Conservation (phyloP, 2,329 filamentous ascomycete genomes). For the Neofusicoccum cordaticola region DNA sequence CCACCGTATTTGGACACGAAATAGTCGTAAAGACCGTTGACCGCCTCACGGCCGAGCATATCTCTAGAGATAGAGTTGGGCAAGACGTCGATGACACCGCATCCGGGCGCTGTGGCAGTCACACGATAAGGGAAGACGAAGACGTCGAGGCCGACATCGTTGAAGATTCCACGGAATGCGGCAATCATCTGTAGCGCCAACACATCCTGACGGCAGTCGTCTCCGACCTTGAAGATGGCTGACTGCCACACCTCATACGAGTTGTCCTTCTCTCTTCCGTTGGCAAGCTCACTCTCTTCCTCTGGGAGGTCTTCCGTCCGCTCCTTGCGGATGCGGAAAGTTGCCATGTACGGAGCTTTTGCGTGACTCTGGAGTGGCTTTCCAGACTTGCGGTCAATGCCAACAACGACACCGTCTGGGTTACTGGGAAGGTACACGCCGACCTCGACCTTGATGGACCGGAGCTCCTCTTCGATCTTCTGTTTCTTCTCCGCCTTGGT, state of each 20-base stretch:
- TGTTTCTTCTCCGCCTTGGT: constrained; percentile 97
- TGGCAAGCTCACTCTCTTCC: constrained; percentile 43
- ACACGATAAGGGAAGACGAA: constrained; percentile 97
- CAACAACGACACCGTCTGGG: constrained; percentile 93
- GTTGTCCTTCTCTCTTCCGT: constrained; percentile 37
- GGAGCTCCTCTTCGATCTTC: constrained; percentile 97
- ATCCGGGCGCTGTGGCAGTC: constrained; percentile 93
- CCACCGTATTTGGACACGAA: constrained; percentile 97
- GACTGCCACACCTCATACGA: constrained; percentile 97
- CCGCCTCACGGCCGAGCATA: constrained; percentile 96
- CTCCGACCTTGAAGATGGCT: constrained; percentile 98
- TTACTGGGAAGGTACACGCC: constrained; percentile 97
- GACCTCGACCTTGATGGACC: constrained; percentile 94
- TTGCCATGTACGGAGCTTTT: constrained; percentile 98
- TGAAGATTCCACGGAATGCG: constrained; percentile 95
- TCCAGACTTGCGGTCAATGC: constrained; percentile 95
- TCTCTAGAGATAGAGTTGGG: constrained; percentile 97
- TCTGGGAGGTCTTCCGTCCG: constrained; percentile 48
- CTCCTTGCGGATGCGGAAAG: constrained; percentile 90
- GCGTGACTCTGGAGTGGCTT: constrained; percentile 97
- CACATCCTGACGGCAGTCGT: constrained; percentile 96
- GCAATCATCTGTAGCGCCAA: constrained; percentile 97
- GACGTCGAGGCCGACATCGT: constrained; percentile 89
- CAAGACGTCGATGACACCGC: constrained; percentile 95
- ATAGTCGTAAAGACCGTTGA: constrained; percentile 98